Base-by-base conservation (phyloP, 2,329 filamentous ascomycete genomes). In the Colletotrichum liriopes region DNA sequence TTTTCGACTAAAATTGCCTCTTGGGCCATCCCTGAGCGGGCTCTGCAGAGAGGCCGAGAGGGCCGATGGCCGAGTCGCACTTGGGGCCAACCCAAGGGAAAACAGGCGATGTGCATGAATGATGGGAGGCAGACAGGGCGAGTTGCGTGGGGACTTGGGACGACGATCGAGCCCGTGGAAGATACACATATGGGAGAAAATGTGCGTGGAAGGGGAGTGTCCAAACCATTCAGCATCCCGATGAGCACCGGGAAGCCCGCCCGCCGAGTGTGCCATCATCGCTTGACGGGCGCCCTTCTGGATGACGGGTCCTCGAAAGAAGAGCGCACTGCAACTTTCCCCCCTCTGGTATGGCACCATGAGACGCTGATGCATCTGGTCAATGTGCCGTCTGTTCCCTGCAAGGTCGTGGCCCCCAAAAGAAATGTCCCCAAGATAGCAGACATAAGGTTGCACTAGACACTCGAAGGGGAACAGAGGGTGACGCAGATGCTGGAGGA, bases 1-100 rank as follows among this genome's bases (percentile, higher is more conserved):
- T 41, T 29, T 58, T 59, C 70, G 65, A 72, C 70, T 70, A 72
- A 70, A 72, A 70, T 65, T 72, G 70, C 70, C 70, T 70, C 70
- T 70, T 72, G 65, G 66, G 43, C 59, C 52, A 71, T 71, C 68
- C 68, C 68, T 71, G 68, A 71, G 64, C 64, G 64, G 49, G 37
- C 59, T 67, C 47, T 55, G 64, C 43, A 71, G 56, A 67, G 49
- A 62, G 56, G 64, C 68, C 68, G 68, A 71, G 64, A 67, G 62
- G 68, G n/a, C 68, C 68, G 68, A 65, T 63, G 68, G 58, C 65
- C 68, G 68, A 71, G 68, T 71, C 64, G 58, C 64, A 67, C 65
- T 54, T 51, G 43, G 43, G 49, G 49, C 23, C 64, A 35, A 58
- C 35, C 64, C 58, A 51, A 51, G 64, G 63, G 56, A 63, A 71